These are phyloP conservation scores for Acer campestre DNA, from an alignment of 345 rosid species.

Conservation along the genomic window DNA sequence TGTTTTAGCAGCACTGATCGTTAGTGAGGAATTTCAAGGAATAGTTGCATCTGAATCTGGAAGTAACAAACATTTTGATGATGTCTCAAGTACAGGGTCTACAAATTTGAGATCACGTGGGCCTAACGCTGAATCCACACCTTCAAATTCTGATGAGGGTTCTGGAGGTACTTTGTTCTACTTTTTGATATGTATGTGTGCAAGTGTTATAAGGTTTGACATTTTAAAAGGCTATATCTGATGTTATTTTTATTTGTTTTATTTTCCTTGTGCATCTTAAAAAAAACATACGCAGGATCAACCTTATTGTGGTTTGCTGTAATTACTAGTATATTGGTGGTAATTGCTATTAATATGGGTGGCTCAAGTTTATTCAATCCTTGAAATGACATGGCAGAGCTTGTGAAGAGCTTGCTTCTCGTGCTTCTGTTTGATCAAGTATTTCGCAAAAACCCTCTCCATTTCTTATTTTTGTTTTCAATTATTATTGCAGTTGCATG, in stretches of 20 bases:
- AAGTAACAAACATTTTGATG: slow-evolving; percentile 48
- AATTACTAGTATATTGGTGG: slow-evolving; percentile 64
- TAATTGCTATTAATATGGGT: slow-evolving; percentile 70
- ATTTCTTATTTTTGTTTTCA: not conserved
- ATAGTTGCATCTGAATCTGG: slow-evolving; percentile 90
- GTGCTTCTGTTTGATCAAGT: slow-evolving; percentile 34
- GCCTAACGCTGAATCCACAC: slow-evolving; percentile 34
- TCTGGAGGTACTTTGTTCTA: slow-evolving; percentile 33
- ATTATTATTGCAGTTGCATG: not conserved
- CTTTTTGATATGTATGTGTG: not conserved
- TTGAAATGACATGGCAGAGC: slow-evolving; percentile 37
- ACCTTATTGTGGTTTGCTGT: slow-evolving; percentile 71
- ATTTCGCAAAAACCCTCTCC: slow-evolving; percentile 22
- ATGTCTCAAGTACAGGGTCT: slow-evolving; percentile 37
- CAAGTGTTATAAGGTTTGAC: not conserved
- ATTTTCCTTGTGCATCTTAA: slow-evolving; percentile 5
- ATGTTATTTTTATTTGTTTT: slow-evolving; percentile 5
- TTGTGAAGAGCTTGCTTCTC: slow-evolving; percentile 23
- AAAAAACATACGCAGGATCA: slow-evolving; percentile 60
- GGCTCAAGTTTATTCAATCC: slow-evolving; percentile 92
- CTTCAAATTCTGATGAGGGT: slow-evolving; percentile 36
- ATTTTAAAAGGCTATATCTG: not conserved
- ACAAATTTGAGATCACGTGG: slow-evolving; percentile 34
- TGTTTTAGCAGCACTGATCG: slow-evolving; percentile 87
- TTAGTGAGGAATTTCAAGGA: slow-evolving; percentile 96